Conservation (phyloP, 2,329 filamentous ascomycete genomes). For the Ilyonectria mors-panacis region DNA sequence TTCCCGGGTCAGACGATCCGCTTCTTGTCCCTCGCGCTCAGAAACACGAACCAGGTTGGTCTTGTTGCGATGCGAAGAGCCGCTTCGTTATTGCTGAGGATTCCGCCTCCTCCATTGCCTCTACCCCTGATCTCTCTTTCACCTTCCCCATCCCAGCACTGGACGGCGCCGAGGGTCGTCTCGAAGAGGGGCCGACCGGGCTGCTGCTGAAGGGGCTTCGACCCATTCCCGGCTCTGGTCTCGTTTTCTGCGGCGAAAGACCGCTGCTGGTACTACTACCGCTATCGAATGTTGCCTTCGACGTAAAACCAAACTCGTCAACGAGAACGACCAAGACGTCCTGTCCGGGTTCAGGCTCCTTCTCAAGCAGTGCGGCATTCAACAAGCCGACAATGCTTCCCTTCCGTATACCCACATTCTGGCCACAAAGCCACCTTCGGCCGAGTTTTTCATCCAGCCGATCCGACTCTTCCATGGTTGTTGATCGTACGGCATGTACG, state of each 20-base stretch:
- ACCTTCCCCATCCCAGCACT: not conserved
- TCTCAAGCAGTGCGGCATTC: not conserved
- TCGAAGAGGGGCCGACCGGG: not conserved
- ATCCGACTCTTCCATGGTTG: conserved; percentile 27
- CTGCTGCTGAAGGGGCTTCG: not conserved
- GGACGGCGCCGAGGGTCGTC: not conserved
- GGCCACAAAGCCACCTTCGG: conserved; percentile 23
- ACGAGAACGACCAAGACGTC: not conserved
- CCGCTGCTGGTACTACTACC: not conserved
- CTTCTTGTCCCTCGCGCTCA: not conserved
- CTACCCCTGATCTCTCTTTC: not conserved
- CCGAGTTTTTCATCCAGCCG: conserved; percentile 21
- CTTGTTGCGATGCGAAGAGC: not conserved
- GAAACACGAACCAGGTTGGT: not conserved
- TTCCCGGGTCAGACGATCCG: not conserved
- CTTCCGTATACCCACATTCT: conserved; percentile 19
- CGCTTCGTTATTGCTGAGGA: not conserved
- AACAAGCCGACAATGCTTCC: not conserved
- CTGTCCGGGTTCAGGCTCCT: not conserved
- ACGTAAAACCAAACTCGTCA: conserved; percentile 1
- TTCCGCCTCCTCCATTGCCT: not conserved
- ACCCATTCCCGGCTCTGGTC: not conserved
- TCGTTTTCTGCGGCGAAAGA: not conserved
- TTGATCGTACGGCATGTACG: conserved; percentile 32
- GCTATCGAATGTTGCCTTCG: not conserved